A percentile compares a stretch with the other conserved stretches of the same genome.
phyloP scores from a whole-genome alignment of 1,284 basidiomycete species.

The Chalciporus sp. region DNA sequence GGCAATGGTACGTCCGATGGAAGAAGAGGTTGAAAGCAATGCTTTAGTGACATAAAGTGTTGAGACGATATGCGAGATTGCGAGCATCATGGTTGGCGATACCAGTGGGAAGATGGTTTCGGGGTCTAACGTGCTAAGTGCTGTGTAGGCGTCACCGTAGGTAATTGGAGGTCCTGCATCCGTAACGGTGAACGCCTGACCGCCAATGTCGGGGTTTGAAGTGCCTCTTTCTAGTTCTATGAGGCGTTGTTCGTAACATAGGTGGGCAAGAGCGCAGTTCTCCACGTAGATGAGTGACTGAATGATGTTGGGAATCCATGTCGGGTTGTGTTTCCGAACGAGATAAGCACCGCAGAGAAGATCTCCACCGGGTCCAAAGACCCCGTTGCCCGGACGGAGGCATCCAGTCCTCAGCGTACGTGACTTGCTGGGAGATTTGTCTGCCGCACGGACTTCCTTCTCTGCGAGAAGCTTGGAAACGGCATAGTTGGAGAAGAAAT shows the following conservation, averaged over 20 bases:
- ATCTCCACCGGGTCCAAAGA: constrained; percentile 75
- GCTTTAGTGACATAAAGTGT: constrained; percentile 50
- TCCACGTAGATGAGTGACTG: constrained; percentile 74
- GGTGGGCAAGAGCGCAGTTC: constrained; percentile 69
- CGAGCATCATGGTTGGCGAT: constrained; percentile 57
- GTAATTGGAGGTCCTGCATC: constrained; percentile 64
- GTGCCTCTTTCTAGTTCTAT: constrained; percentile 44
- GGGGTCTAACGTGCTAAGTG: constrained; percentile 51
- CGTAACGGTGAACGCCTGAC: constrained; percentile 63
- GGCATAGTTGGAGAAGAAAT: constrained; percentile 76
- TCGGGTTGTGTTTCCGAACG: constrained; percentile 56
- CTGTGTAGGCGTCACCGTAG: constrained; percentile 60
- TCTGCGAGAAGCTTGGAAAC: constrained; percentile 60
- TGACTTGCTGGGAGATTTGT: constrained; percentile 39
- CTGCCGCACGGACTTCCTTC: constrained; percentile 53
- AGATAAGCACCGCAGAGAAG: constrained; percentile 64
- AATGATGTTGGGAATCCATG: constrained; percentile 59
- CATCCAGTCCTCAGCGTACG: constrained; percentile 62
- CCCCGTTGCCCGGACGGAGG: constrained; percentile 72
- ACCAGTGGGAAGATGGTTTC: constrained; percentile 53
- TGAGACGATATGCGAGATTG: constrained; percentile 58
- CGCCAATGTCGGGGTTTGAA: constrained; percentile 64
- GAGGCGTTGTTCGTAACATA: constrained; percentile 72
- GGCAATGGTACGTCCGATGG: constrained; percentile 36
- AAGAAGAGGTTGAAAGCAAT: constrained; percentile 37